phyloP scores from a whole-genome alignment of 164 flowering plant species.

The Dillenia suffruticosa region DNA sequence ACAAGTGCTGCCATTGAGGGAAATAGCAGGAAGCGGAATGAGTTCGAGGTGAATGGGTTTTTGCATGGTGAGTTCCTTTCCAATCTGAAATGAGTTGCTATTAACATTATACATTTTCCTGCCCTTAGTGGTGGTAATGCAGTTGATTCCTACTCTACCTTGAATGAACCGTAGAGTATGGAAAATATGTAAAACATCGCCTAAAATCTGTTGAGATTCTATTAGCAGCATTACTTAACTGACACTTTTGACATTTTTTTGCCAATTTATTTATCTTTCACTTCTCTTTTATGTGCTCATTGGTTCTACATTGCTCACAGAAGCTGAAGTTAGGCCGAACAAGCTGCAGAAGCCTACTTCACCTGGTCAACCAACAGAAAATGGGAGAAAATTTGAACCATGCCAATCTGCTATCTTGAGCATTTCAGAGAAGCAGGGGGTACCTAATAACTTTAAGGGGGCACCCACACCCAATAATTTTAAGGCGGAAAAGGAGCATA shows the following conservation, averaged over 20 bases:
- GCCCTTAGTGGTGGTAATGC: too few relatives aligned
- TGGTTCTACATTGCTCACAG: constrained; percentile 35
- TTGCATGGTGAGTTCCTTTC: constrained; percentile 56
- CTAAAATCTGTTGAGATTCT: too few relatives aligned
- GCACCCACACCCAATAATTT: constrained; percentile 5
- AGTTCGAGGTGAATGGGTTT: constrained; percentile 49
- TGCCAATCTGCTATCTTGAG: constrained; percentile 23
- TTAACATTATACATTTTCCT: too few relatives aligned
- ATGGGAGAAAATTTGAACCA: constrained; percentile 40
- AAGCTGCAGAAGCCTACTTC: constrained; percentile 40
- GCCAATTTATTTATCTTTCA: neutral
- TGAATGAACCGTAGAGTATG: too few relatives aligned
- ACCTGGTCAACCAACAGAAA: constrained; percentile 32
- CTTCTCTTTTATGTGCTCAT: constrained; percentile 8
- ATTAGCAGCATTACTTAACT: neutral
- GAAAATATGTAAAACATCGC: too few relatives aligned
- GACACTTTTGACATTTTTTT: neutral
- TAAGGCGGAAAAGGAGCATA: constrained; percentile 33
- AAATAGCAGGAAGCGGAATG: constrained; percentile 51
- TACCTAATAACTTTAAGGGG: constrained; percentile 5
- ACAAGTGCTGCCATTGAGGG: constrained; percentile 23
- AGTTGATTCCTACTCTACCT: too few relatives aligned
- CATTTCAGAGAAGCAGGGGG: constrained; percentile 26
- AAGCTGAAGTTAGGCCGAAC: constrained; percentile 35
- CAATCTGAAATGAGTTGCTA: too few relatives aligned